These are phyloP conservation scores for Lobosporangium transversale DNA, from an alignment of 192 early-diverging fungal genomes.

Conservation along the genomic window DNA sequence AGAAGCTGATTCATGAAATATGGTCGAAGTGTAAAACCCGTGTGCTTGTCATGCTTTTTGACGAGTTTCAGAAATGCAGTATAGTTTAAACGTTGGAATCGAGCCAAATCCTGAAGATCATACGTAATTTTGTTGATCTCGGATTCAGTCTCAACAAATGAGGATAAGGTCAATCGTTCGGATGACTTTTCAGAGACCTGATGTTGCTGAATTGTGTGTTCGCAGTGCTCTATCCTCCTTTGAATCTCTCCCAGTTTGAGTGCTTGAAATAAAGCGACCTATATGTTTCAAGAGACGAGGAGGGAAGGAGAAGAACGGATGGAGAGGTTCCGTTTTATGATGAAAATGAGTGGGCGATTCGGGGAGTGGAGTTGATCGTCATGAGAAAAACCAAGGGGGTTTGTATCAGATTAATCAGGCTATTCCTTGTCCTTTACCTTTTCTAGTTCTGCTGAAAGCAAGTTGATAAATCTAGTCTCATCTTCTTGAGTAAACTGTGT, in stretches of 20 bases:
- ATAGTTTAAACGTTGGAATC: slow-evolving; percentile 79
- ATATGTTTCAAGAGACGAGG: slow-evolving; percentile 9
- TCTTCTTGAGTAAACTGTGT: slow-evolving; percentile 81
- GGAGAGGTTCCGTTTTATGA: slow-evolving; percentile 48
- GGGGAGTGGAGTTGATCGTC: too few species aligned
- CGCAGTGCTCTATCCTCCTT: slow-evolving; percentile 70
- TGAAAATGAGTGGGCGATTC: neutral
- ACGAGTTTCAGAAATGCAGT: slow-evolving; percentile 88
- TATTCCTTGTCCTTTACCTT: too few species aligned
- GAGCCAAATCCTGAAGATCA: slow-evolving; percentile 77
- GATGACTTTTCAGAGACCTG: slow-evolving; percentile 45
- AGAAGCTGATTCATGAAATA: slow-evolving; percentile 79
- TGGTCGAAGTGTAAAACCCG: slow-evolving; percentile 73
- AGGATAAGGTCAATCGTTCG: slow-evolving; percentile 57
- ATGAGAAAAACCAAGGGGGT: too few species aligned
- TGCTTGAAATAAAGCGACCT: slow-evolving; percentile 77
- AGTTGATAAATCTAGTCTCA: slow-evolving; percentile 87
- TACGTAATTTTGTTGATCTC: slow-evolving; percentile 78
- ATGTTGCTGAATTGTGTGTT: slow-evolving; percentile 56
- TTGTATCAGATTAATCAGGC: too few species aligned
- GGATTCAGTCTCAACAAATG: slow-evolving; percentile 63
- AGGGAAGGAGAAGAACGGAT: neutral
- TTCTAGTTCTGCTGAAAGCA: slow-evolving; percentile 86
- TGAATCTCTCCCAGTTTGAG: slow-evolving; percentile 77
- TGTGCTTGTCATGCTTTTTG: slow-evolving; percentile 97